A percentile compares a stretch with the other conserved stretches of the same genome.
phyloP scores from a whole-genome alignment of 495 filamentous ascomycete species.

The Penicillium parvum region DNA sequence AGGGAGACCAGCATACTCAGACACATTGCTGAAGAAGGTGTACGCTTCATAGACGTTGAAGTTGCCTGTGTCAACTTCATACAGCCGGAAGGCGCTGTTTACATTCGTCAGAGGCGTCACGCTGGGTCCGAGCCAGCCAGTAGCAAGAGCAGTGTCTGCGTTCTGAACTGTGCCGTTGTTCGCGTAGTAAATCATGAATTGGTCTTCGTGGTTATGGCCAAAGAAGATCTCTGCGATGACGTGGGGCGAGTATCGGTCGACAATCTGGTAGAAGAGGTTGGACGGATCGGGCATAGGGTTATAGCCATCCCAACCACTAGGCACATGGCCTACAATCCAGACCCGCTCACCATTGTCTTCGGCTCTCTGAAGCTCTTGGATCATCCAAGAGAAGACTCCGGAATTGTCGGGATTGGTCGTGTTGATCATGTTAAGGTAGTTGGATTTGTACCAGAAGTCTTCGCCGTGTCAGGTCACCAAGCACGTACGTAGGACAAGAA shows the following conservation, averaged over 20 bases:
- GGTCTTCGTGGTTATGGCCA: constrained; percentile 54
- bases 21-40: constrained; percentile 50
- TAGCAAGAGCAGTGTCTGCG: constrained; percentile 35
- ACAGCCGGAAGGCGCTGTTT: constrained; percentile 53
- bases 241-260: constrained; percentile 52
- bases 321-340: constrained; percentile 54
- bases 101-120: constrained; percentile 51
- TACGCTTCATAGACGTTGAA: constrained; percentile 52
- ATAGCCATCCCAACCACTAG: constrained; percentile 47
- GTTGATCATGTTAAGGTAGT: constrained; percentile 46
- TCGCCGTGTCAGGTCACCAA: constrained; percentile 18
- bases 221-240: constrained; percentile 55
- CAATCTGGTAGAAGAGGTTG: constrained; percentile 53
- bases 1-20: constrained; percentile 33
- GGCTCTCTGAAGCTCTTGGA: constrained; percentile 48
- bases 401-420: constrained; percentile 46
- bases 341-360: constrained; percentile 49
- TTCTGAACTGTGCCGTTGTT: constrained; percentile 44
- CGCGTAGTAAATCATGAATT: constrained; percentile 49
- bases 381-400: constrained; percentile 48
- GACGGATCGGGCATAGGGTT: constrained; percentile 48
- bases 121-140: constrained; percentile 50
- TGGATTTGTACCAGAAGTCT: constrained; percentile 50
- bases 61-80: constrained; percentile 50
- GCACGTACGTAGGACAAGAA: background rate